phyloP scores from a whole-genome alignment of 2,329 filamentous ascomycete species.

The Beauveria sp. region DNA sequence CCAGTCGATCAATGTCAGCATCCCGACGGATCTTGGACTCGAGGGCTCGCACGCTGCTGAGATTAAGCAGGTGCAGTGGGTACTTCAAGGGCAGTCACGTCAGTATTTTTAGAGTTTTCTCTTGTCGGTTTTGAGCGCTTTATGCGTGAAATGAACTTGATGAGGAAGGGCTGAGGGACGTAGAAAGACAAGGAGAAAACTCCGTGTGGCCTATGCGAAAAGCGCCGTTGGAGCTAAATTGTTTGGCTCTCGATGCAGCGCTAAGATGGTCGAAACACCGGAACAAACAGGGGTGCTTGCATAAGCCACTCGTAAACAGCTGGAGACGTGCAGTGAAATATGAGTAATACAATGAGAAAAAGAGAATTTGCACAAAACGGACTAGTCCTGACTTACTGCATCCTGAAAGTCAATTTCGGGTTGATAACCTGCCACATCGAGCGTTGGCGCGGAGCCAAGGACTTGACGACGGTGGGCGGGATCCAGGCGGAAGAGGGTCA shows the following conservation, averaged over 20 bases:
- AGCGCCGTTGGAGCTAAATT: background rate
- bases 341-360: background rate
- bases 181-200: too few species aligned
- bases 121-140: background rate
- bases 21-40: constrained; percentile 47
- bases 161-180: too few species aligned
- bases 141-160: background rate
- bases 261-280: background rate
- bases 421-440: constrained; percentile 53
- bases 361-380: background rate
- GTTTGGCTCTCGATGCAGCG: background rate
- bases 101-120: background rate
- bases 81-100: constrained; percentile 41
- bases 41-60: constrained; percentile 56
- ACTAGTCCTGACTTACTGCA: constrained; percentile 40
- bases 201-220: background rate
- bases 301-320: background rate
- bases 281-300: background rate
- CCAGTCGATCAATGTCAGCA: constrained; percentile 41
- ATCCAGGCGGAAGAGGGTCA: constrained; percentile 63
- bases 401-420: constrained; percentile 63
- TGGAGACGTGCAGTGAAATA: background rate
- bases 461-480: constrained; percentile 49
- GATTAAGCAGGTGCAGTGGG: constrained; percentile 60
- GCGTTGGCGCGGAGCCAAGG: constrained; percentile 49